Evolutionary conservation across 352 stramenopile species (phyloP).

Genomic region (Phytophthora crassamura): DNA sequence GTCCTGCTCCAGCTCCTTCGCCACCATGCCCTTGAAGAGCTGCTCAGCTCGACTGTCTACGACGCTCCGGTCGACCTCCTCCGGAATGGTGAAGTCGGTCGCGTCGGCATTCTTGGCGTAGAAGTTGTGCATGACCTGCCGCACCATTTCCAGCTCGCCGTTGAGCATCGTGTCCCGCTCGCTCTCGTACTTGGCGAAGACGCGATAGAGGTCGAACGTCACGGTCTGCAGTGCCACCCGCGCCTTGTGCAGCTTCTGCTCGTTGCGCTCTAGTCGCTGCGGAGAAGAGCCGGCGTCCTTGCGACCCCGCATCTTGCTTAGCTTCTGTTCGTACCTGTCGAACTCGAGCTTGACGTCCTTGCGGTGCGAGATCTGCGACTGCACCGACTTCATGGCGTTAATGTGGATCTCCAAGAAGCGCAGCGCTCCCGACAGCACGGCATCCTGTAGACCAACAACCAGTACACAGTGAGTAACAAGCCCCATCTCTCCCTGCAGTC

Average conservation of each 20-base stretch:
- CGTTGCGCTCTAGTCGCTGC: conserved; percentile 62
- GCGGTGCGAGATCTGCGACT: conserved; percentile 73
- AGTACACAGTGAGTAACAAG: background rate
- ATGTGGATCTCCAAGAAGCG: conserved; percentile 80
- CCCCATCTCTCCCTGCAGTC: background rate
- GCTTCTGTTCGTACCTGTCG: conserved; percentile 70
- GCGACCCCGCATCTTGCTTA: conserved; percentile 41
- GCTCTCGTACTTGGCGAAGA: conserved; percentile 83
- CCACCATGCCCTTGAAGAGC: conserved; percentile 70
- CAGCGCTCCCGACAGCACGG: conserved; percentile 61
- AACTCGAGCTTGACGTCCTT: conserved; percentile 78
- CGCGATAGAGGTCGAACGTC: conserved; percentile 74
- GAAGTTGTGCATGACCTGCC: conserved; percentile 82
- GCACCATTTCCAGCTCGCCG: conserved; percentile 82
- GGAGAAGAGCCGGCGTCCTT: conserved; percentile 11
- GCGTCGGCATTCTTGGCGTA: conserved; percentile 77
- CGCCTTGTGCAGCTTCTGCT: conserved; percentile 57
- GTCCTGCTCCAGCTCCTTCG: conserved; percentile 53
- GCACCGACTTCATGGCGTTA: conserved; percentile 77
- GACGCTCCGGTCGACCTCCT: conserved; percentile 57
- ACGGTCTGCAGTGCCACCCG: conserved; percentile 51
- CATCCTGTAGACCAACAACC: conserved; percentile 43
- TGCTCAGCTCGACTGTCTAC: conserved; percentile 60
- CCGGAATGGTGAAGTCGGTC: conserved; percentile 67
- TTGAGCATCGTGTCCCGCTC: conserved; percentile 80